Evolutionary conservation across 345 rosid species (phyloP), one percentile per base, ranked within the genome.

Genomic region (Boechera divaricarpa): DNA sequence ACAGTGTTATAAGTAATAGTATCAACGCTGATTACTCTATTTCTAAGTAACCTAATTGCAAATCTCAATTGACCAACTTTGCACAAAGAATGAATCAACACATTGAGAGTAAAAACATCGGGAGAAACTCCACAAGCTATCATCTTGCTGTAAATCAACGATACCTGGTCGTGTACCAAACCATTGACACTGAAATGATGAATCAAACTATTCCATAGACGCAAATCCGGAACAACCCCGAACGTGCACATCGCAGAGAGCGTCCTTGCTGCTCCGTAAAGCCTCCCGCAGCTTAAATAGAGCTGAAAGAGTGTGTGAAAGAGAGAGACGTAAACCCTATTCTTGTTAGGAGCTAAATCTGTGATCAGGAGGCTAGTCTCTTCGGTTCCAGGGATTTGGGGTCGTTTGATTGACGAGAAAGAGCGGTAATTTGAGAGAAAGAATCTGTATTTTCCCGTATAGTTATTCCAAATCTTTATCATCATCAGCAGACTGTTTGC

Each of bases 51-150:
- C 74, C 82, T 84, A 60, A 89, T 49, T 0, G 92, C 89, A 73
- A 72, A 86, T 78, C 55, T 78, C 75, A 95, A 61, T 28, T 76
- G 77, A 69, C 97, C 97, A 75, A 77, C 61, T 85, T 95, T 95
- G 78, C 90, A 93, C 47, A 90, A 80, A 61, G 97, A 88, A 82
- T 91, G 98, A 36, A 89, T 82, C 91, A 89, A 80, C 21, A 91
- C 76, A 83, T 92, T 95, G 78, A 79, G 74, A 57, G 94, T 84
- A 78, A 83, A 88, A 69, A 87, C 84, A 76, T 85, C 83, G 4
- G 91, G 92, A 18, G 77, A 72, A 70, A 88, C 81, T 28, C 92
- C 89, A 79, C 87, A 87, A 58, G 78, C 29, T 60, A 86, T 60
- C 97, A 95, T 95, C 80, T 89, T 86, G 48, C 84, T 62, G 82